These are phyloP conservation scores for Ascochyta lentis DNA, from an alignment of 2,329 filamentous ascomycete genomes.

Conservation along the genomic window DNA sequence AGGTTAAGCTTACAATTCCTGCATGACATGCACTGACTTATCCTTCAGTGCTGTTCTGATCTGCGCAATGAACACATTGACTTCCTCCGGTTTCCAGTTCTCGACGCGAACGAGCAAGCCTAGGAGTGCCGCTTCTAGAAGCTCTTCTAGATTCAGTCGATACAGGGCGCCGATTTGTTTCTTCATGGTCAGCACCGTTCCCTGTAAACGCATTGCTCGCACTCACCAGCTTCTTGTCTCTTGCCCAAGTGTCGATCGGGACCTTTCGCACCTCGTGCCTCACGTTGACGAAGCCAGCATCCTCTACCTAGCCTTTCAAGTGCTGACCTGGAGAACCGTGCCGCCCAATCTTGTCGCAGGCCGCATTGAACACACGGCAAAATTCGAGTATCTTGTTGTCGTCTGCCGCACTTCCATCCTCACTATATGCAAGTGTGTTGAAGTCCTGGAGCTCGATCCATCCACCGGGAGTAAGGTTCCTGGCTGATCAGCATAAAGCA, in stretches of 20 bases:
- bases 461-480: conserved; percentile 54
- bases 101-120: conserved; percentile 25
- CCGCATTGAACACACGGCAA: conserved; percentile 6
- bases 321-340: conserved; percentile 30
- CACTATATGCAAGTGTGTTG: conserved; percentile 48
- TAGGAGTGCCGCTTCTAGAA: conserved; percentile 6
- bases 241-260: conserved; percentile 27
- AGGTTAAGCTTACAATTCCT: conserved; percentile 26
- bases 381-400: conserved; percentile 15
- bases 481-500: conserved; percentile 1
- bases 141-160: conserved; percentile 8
- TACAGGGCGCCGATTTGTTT: conserved; percentile 13
- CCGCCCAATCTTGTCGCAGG: conserved; percentile 14
- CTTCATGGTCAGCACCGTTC: not conserved
- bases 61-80: conserved; percentile 49
- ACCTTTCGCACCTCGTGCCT: conserved; percentile 32
- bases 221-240: conserved; percentile 27
- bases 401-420: conserved; percentile 34
- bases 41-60: conserved; percentile 34
- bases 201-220: not conserved
- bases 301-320: conserved; percentile 49
- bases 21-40: conserved; percentile 30
- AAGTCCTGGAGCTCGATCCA: conserved; percentile 60
- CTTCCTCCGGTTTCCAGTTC: conserved; percentile 53
- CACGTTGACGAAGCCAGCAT: conserved; percentile 54